Evolutionary conservation across 352 stramenopile genomes (phyloP), one percentile per base, ranked within the genome.

Genomic region (Phytophthora nicotianae): DNA sequence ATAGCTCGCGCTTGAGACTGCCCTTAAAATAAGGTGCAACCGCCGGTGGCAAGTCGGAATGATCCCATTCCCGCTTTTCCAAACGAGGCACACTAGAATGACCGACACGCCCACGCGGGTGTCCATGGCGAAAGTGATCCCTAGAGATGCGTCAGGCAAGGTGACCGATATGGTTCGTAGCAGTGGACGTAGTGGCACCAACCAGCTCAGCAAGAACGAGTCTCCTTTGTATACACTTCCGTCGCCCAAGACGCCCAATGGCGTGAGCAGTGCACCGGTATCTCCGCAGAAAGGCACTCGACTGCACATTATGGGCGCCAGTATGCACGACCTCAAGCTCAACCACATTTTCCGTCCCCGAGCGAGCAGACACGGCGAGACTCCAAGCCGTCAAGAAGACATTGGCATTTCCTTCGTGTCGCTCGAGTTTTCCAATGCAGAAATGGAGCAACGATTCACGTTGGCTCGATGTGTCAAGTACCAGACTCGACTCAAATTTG

Each of bases 51-150:
- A 64, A 60, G 20, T 50, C 49, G 55, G 53, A 51, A 91, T 91
- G 83, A 70, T 88, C 71, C 63, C 79, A 89, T 87, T 89, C 80
- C 72, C 69, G 37, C 51, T 81, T 88, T 88, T 86, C 70, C 69
- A 72, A n/a, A 92, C 79, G 65, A 76, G 76, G 42, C 81, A 90
- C 76, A 78, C 77, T 65, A 92, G 80, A 78, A 90, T 90, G 81
- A 82, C 70, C 50, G 79, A 92, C 70, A 77, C 61, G 45, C 74
- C 79, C 21, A 71, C 79, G 53, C 73, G 77, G 65, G 41, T 73
- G 40, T 63, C 62, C 35, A 90, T 92, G 81, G 74, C 78, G 32
- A 90, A 92, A 89, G 83, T 92, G 51, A 83, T 90, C 40, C 81
- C 81, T 3, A 89, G 87, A 67, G 68, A 76, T 47, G 55, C 75